These are phyloP conservation scores for Mycena latifolia DNA, from an alignment of 768 basidiomycete genomes.

Conservation along the genomic window DNA sequence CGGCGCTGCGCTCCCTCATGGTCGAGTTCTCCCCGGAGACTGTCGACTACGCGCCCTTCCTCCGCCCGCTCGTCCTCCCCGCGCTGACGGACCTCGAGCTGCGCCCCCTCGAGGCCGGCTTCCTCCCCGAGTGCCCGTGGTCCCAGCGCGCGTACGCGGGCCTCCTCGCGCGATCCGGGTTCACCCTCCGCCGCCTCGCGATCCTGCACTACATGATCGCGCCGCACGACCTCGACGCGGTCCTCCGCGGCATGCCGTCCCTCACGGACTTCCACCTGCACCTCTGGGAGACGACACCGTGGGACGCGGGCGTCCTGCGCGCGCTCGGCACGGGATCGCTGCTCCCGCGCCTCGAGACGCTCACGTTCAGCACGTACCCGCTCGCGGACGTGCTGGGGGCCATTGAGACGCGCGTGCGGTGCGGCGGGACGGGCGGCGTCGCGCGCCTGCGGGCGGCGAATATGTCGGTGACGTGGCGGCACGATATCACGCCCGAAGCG, in stretches of 20 bases:
- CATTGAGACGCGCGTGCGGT: constrained; percentile 25
- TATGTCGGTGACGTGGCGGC: constrained; percentile 28
- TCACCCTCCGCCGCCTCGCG: constrained; percentile 33
- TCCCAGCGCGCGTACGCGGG: constrained; percentile 29
- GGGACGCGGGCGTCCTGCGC: constrained; percentile 27
- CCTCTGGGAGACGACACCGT: constrained; percentile 31
- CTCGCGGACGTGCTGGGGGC: constrained; percentile 18
- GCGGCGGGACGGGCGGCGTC: constrained; percentile 6
- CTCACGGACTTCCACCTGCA: constrained; percentile 30
- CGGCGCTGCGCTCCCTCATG: constrained; percentile 25
- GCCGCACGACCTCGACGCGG: constrained; percentile 18
- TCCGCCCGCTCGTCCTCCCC: constrained; percentile 36
- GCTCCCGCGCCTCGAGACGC: constrained; percentile 27
- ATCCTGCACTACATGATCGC: constrained; percentile 35
- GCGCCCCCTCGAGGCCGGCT: constrained; percentile 32
- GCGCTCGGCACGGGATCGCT: constrained; percentile 25
- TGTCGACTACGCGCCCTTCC: constrained; percentile 31
- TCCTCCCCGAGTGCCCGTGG: constrained; percentile 31
- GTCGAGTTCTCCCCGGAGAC: constrained; percentile 33
- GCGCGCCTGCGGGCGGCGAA: constrained; percentile 25
- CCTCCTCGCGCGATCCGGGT: constrained; percentile 34
- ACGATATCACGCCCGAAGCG: constrained; percentile 17
- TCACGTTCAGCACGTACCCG: constrained; percentile 36
- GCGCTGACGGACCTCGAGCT: constrained; percentile 36
- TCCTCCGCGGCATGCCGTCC: constrained; percentile 33